Evolutionary conservation across 2,329 filamentous ascomycete species (phyloP).

Genomic region (Decorospora gaudefroyi): DNA sequence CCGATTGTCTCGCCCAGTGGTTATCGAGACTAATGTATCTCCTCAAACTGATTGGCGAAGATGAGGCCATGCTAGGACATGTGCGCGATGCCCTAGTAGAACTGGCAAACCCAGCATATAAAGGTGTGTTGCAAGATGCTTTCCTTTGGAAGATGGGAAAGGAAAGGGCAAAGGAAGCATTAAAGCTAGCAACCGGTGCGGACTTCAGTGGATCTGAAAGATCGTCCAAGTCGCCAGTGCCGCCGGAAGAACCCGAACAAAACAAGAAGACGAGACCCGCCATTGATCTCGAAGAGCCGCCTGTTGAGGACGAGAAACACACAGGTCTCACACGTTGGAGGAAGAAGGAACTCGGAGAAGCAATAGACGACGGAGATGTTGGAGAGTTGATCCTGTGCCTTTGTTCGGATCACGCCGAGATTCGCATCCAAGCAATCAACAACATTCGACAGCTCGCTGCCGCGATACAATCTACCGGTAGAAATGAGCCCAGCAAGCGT

Average conservation of each 20-base stretch:
- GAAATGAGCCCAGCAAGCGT: neutral
- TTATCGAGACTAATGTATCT: slow-evolving; percentile 43
- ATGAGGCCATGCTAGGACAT: slow-evolving; percentile 31
- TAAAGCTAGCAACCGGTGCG: slow-evolving; percentile 42
- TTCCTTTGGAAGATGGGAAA: slow-evolving; percentile 48
- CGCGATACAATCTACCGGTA: slow-evolving; percentile 52
- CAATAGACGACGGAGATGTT: slow-evolving; percentile 76
- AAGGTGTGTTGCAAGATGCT: slow-evolving; percentile 41
- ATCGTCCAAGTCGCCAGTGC: slow-evolving; percentile 36
- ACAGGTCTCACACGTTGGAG: slow-evolving; percentile 65
- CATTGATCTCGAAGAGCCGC: slow-evolving; percentile 44
- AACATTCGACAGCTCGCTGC: slow-evolving; percentile 67
- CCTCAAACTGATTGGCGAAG: slow-evolving; percentile 45
- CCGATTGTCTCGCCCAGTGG: slow-evolving; percentile 43
- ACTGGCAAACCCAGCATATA: slow-evolving; percentile 34
- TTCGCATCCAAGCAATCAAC: slow-evolving; percentile 76
- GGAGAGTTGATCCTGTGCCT: slow-evolving; percentile 73
- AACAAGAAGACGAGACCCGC: slow-evolving; percentile 12
- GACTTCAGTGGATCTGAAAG: slow-evolving; percentile 45
- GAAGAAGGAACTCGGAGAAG: slow-evolving; percentile 75
- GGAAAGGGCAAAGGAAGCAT: slow-evolving; percentile 42
- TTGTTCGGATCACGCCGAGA: slow-evolving; percentile 72
- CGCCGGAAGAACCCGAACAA: slow-evolving; percentile 21
- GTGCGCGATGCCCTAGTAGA: slow-evolving; percentile 39
- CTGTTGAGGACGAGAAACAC: slow-evolving; percentile 51